Evolutionary conservation across 441 rosid species (phyloP).

Genomic region (Jatropha podagrica): DNA sequence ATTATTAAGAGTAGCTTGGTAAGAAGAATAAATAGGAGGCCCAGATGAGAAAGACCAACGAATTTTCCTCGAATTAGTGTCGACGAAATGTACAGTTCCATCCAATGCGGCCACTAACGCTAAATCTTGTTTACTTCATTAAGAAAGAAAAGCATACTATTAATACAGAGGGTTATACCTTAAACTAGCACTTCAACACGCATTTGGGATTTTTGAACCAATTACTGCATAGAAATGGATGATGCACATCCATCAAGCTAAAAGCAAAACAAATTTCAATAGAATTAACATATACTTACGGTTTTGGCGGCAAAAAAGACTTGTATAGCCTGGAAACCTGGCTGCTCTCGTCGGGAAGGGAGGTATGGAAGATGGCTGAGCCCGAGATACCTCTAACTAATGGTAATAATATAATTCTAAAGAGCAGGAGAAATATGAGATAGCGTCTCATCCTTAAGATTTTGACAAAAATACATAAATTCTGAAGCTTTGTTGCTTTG

Average conservation of each 20-base stretch:
- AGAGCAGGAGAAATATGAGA: conserved; percentile 33
- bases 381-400: conserved; percentile 31
- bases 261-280: neutral
- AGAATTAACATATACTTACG: conserved; percentile 35
- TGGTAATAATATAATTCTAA: conserved; percentile 39
- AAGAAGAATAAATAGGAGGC: conserved; percentile 72
- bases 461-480: neutral
- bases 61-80: conserved; percentile 39
- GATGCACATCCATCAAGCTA: no score
- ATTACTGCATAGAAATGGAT: neutral
- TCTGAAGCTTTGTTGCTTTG: neutral
- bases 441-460: conserved; percentile 49
- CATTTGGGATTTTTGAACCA: no score
- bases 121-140: conserved; percentile 46
- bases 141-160: neutral
- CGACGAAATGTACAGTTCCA: conserved; percentile 64
- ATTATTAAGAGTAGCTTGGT: conserved; percentile 48
- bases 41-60: conserved; percentile 73
- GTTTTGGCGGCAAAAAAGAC: conserved; percentile 41
- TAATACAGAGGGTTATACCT: neutral
- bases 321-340: conserved; percentile 22
- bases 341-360: conserved; percentile 29
- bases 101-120: conserved; percentile 62
- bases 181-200: neutral
- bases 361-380: conserved; percentile 42